Conservation (phyloP, 1,284 basidiomycete genomes). For the Schizopora paradoxa region DNA sequence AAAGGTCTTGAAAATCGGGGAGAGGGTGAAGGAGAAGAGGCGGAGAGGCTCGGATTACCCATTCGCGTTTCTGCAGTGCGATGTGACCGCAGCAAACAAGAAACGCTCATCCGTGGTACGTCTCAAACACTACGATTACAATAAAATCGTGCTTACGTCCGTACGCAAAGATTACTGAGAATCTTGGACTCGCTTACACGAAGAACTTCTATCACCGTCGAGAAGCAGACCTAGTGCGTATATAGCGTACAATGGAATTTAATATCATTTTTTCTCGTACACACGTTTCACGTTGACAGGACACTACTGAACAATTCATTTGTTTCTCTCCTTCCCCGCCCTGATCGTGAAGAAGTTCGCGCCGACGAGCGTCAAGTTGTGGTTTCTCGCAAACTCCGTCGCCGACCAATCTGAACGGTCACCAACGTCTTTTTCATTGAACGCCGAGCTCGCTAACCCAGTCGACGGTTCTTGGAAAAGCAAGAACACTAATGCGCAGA, state of each 20-base stretch:
- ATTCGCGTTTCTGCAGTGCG: neutral
- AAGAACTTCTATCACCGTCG: neutral
- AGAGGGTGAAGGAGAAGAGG: neutral
- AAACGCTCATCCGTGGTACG: neutral
- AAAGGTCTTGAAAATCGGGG: neutral
- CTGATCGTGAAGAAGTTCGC: conserved; percentile 46
- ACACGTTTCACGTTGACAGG: neutral
- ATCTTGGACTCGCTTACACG: no score
- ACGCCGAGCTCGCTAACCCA: conserved; percentile 41
- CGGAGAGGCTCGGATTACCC: conserved; percentile 5
- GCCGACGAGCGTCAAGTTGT: conserved; percentile 54
- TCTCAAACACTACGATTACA: no score
- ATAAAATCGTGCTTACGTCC: no score
- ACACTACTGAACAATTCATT: neutral
- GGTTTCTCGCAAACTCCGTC: conserved; percentile 43
- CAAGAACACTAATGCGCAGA: conserved; percentile 40
- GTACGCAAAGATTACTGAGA: no score
- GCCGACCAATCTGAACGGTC: conserved; percentile 59
- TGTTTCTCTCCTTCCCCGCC: conserved; percentile 15
- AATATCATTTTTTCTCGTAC: neutral
- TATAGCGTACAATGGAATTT: neutral
- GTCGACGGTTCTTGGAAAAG: conserved; percentile 52
- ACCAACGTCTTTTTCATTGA: conserved; percentile 41
- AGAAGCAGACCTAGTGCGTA: neutral
- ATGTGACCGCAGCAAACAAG: neutral